These are phyloP conservation scores for Turritis glabra DNA, from an alignment of 345 rosid species.

Conservation along the genomic window DNA sequence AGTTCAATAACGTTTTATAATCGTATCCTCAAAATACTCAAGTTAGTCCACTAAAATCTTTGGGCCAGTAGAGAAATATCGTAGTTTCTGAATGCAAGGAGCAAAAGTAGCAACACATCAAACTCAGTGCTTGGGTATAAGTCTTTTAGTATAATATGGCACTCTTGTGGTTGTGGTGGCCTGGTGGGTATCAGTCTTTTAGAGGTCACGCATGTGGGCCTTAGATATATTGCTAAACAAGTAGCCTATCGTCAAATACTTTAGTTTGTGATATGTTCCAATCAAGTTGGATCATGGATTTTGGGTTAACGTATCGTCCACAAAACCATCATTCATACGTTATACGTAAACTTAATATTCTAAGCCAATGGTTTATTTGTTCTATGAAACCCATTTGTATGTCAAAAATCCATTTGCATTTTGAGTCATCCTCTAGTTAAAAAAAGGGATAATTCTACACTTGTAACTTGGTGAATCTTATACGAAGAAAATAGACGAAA, in stretches of 20 bases:
- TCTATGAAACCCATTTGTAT: too few relatives aligned
- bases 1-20: neutral
- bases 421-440: too few relatives aligned
- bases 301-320: too few relatives aligned
- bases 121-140: slow-evolving; percentile 11
- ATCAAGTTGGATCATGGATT: neutral
- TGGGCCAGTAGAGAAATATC: slow-evolving; percentile 1
- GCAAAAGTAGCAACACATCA: slow-evolving; percentile 3
- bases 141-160: neutral
- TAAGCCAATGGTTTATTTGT: too few relatives aligned
- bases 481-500: too few relatives aligned
- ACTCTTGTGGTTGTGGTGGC: slow-evolving; percentile 12
- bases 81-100: neutral
- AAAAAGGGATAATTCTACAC: too few relatives aligned
- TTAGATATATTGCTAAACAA: too few relatives aligned
- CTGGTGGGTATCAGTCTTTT: slow-evolving; percentile 15
- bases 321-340: slow-evolving; percentile 4
- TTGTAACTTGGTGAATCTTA: too few relatives aligned
- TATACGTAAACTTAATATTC: too few relatives aligned
- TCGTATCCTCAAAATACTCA: neutral
- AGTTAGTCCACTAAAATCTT: neutral
- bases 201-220: too few relatives aligned
- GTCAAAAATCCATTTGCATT: too few relatives aligned
- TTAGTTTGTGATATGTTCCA: neutral
- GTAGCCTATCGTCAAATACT: slow-evolving; percentile 6